These are phyloP conservation scores for Protomyces gravidus DNA, from an alignment of 1,139 yeast species.

Conservation along the genomic window DNA sequence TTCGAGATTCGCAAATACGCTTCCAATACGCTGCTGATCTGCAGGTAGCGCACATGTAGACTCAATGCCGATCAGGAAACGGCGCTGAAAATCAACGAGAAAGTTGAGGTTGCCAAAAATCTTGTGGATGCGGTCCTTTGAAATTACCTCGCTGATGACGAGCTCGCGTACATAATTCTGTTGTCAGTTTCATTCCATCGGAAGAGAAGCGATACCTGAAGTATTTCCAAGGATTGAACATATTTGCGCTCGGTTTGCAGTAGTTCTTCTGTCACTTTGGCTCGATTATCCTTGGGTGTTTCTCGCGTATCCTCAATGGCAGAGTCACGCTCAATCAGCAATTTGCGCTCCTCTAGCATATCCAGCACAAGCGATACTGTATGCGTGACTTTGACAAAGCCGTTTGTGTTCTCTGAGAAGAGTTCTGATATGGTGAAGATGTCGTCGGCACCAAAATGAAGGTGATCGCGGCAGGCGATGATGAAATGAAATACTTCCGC, in stretches of 20 bases:
- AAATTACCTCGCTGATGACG: slow-evolving; percentile 58
- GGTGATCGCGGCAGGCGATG: slow-evolving; percentile 74
- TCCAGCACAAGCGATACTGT: slow-evolving; percentile 29
- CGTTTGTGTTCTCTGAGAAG: slow-evolving; percentile 75
- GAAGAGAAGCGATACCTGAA: slow-evolving; percentile 41
- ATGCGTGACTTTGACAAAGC: slow-evolving; percentile 50
- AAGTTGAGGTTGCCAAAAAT: slow-evolving; percentile 83
- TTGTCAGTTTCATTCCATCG: neutral
- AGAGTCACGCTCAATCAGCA: slow-evolving; percentile 43
- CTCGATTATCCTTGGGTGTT: slow-evolving; percentile 46
- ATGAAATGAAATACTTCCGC: slow-evolving; percentile 87
- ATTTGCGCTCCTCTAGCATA: slow-evolving; percentile 45
- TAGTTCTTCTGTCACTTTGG: slow-evolving; percentile 77
- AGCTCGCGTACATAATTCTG: slow-evolving; percentile 63
- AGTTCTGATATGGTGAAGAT: slow-evolving; percentile 88
- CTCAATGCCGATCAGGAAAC: slow-evolving; percentile 82
- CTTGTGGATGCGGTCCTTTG: slow-evolving; percentile 74
- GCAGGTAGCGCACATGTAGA: slow-evolving; percentile 75
- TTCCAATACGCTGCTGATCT: slow-evolving; percentile 78
- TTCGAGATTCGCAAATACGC: slow-evolving; percentile 62
- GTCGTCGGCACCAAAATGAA: slow-evolving; percentile 71
- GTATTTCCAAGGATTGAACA: slow-evolving; percentile 79
- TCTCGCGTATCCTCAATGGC: slow-evolving; percentile 46
- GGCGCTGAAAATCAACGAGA: slow-evolving; percentile 85
- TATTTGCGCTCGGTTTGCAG: slow-evolving; percentile 87